A percentile compares a stretch with the other conserved stretches of the same genome.
These are phyloP conservation scores for Hanseniaspora mollemarum DNA, from an alignment of 805 yeast genomes.

Conservation along the genomic window DNA sequence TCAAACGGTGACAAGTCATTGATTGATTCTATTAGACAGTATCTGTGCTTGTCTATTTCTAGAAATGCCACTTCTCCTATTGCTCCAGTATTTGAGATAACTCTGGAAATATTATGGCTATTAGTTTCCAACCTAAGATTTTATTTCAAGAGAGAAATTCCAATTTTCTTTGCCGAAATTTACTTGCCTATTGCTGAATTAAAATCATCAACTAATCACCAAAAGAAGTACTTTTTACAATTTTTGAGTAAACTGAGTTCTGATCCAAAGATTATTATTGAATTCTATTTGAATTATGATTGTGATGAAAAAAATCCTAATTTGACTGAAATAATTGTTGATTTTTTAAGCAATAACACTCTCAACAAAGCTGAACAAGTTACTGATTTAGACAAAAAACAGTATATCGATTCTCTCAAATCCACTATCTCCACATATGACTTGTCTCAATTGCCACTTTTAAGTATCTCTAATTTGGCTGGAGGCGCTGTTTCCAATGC, in stretches of 20 bases:
- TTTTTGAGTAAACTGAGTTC: slow-evolving; percentile 72
- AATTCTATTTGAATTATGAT: slow-evolving; percentile 87
- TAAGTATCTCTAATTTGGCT: slow-evolving; percentile 52
- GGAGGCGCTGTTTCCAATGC: slow-evolving; percentile 22
- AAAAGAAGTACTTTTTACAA: slow-evolving; percentile 73
- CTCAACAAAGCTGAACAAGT: slow-evolving; percentile 54
- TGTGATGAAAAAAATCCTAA: slow-evolving; percentile 76
- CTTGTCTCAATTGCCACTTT: slow-evolving; percentile 58
- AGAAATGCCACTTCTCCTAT: slow-evolving; percentile 87
- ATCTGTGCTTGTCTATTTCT: slow-evolving; percentile 68
- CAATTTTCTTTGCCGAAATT: slow-evolving; percentile 83
- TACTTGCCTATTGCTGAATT: slow-evolving; percentile 90
- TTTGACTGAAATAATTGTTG: slow-evolving; percentile 70
- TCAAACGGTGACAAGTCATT: slow-evolving; percentile 46
- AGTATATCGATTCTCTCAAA: slow-evolving; percentile 41
- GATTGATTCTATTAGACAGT: slow-evolving; percentile 72
- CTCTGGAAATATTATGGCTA: slow-evolving; percentile 88
- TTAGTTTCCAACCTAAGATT: slow-evolving; percentile 70
- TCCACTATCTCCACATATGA: slow-evolving; percentile 64
- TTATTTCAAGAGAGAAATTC: slow-evolving; percentile 84
- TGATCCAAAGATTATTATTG: slow-evolving; percentile 84
- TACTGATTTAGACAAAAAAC: slow-evolving; percentile 52
- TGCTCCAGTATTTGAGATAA: slow-evolving; percentile 83
- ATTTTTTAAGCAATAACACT: slow-evolving; percentile 58
- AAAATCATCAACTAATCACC: slow-evolving; percentile 84